Percentiles rank a stretch among this genome's conserved stretches.
Conservation (phyloP, 352 stramenopile genomes). For the Globisporangium cylindrosporum region DNA sequence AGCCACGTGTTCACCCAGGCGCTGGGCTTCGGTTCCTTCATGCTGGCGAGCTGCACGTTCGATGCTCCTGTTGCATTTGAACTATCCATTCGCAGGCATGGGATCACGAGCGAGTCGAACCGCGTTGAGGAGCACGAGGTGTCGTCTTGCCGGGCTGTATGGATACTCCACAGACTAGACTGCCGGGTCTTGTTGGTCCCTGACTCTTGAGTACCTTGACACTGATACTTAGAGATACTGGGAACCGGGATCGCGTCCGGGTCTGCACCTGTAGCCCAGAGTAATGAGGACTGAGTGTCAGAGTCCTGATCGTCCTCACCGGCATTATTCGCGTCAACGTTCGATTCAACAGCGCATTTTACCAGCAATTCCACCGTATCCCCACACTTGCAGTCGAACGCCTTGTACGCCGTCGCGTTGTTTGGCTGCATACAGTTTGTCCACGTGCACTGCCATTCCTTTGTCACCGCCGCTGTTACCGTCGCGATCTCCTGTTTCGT, state of each 20-base stretch:
- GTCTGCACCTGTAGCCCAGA: slow-evolving; percentile 5
- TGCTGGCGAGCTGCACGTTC: background rate
- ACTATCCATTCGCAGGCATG: slow-evolving; percentile 2
- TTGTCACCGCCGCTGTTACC: background rate
- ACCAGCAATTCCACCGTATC: background rate
- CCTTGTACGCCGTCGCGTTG: background rate
- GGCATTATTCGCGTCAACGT: background rate
- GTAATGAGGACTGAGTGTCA: background rate
- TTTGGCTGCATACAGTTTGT: slow-evolving; percentile 1
- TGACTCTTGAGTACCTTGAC: background rate
- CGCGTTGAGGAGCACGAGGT: background rate
- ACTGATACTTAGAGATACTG: background rate
- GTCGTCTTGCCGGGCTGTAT: background rate
- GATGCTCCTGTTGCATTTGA: background rate
- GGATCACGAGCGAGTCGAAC: slow-evolving; percentile 12
- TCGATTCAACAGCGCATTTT: background rate
- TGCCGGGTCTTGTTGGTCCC: background rate
- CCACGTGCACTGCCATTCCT: background rate
- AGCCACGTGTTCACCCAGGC: slow-evolving; percentile 10
- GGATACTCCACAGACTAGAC: background rate
- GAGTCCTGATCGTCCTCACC: background rate
- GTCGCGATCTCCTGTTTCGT: background rate
- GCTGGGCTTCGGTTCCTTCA: slow-evolving; percentile 4
- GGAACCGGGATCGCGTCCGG: background rate
- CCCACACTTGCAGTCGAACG: slow-evolving; percentile 1